Evolutionary conservation across 1,284 basidiomycete species (phyloP).

Genomic region (Entoloma clypeatum): DNA sequence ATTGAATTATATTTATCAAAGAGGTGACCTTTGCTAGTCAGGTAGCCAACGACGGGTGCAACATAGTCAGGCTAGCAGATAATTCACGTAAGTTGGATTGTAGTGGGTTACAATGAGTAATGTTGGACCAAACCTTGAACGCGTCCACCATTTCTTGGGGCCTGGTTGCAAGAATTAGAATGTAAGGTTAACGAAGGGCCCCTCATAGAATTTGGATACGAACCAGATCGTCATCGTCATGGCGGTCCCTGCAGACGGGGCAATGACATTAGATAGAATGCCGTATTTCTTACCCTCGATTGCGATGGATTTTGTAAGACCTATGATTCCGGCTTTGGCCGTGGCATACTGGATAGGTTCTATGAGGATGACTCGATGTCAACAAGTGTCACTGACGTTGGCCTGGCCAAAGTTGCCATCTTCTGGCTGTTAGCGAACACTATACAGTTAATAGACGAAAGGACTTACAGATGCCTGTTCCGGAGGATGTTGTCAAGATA

Average conservation of each 20-base stretch:
- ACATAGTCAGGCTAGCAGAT: constrained; percentile 77
- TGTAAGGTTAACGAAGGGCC: background rate
- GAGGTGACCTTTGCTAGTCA: constrained; percentile 68
- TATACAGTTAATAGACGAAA: background rate
- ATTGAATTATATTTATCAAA: background rate
- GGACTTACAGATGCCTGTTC: constrained; percentile 84
- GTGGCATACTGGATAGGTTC: constrained; percentile 67
- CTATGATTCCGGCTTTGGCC: constrained; percentile 92
- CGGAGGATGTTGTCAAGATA: constrained; percentile 91
- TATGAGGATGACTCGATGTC: background rate
- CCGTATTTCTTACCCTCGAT: constrained; percentile 93
- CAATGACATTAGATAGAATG: constrained; percentile 86
- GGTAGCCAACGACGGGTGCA: constrained; percentile 88
- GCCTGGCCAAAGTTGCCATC: constrained; percentile 95
- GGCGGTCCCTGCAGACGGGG: constrained; percentile 87
- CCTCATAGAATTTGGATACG: constrained; percentile 8
- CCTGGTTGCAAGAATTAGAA: constrained; percentile 43
- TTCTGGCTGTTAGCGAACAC: no score
- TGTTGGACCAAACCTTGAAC: constrained; percentile 61
- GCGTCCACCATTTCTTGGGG: constrained; percentile 92
- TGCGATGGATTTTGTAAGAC: constrained; percentile 84
- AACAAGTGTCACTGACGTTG: constrained; percentile 48
- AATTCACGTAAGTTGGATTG: background rate
- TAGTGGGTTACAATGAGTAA: background rate
- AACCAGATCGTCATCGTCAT: constrained; percentile 88